Conservation (phyloP, 176 grass and related monocot genomes). For the Triticum dicoccoides region DNA sequence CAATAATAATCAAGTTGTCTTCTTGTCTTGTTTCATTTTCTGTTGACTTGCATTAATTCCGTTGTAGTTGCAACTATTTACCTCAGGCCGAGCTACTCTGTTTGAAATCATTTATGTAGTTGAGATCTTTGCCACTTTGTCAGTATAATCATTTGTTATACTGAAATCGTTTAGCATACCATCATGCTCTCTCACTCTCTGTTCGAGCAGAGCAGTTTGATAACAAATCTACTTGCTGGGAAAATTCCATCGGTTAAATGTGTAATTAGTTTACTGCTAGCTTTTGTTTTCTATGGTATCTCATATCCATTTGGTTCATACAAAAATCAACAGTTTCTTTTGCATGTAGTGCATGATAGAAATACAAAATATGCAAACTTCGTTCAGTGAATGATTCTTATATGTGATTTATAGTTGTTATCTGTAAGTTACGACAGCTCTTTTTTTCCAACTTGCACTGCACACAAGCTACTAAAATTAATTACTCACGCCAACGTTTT, state of each 20-base stretch:
- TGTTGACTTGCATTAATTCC: not conserved
- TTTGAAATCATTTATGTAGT: not conserved
- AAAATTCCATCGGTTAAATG: not conserved
- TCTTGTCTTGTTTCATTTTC: not conserved
- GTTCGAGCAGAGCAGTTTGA: not conserved
- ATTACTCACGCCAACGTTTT: slow-evolving; percentile 10
- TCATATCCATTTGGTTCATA: not conserved
- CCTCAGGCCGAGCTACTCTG: not conserved
- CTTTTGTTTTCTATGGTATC: not conserved
- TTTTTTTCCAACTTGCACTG: not conserved
- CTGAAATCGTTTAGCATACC: not conserved
- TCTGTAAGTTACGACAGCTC: not conserved
- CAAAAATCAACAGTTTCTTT: not conserved
- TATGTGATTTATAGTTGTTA: not conserved
- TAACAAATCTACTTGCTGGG: not conserved
- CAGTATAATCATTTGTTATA: not conserved
- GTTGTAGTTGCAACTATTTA: not conserved
- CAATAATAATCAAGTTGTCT: not conserved
- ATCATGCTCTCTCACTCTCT: not conserved
- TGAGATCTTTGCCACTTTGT: not conserved
- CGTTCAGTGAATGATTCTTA: not conserved
- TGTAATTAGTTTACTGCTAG: not conserved
- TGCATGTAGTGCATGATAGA: not conserved
- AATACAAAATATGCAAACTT: not conserved
- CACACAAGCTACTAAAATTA: not conserved